Evolutionary conservation across 2,329 filamentous ascomycete genomes (phyloP), one percentile per base, ranked within the genome.

Genomic region (Fusarium sp.): DNA sequence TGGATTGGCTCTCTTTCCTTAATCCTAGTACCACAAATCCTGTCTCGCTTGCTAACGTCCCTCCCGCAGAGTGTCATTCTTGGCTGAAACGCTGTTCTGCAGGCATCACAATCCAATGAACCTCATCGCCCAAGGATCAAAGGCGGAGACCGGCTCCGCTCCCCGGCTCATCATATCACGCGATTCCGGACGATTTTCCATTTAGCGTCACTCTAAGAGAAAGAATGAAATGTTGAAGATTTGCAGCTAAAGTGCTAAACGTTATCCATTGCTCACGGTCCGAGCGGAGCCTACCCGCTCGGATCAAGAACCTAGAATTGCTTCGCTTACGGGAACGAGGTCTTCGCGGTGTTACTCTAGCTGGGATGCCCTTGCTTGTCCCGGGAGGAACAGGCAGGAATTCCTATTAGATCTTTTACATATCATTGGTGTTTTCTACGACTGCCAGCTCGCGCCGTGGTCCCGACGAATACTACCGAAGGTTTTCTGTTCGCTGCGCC

Each of bases 51-150:
- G 36, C 23, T 46, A 36, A 24, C 28, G 34, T 14, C 4, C 26
- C 38, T 36, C 52, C 38, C 32, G 32, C n/a, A 34, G 15, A 15
- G 34, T 36, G 17, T 36, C 34, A 36, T 9, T 21, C 57, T 60
- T 60, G 55, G 55, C 55, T 60, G 54, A 60, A 61, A 61, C 55
- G 8, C n/a, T 19, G 26, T 28, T 15, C 10, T n/a, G 2, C 46
- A 52, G 14, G 21, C 40, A 38, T 32, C 15, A 23, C 20, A 15
- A n/a, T 38, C 44, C 56, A 44, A 44, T n/a, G 10, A 47, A 11
- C 17, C 21, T 19, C 8, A 26, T 28, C 21, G 21, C 17, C 48
- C 34, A 36, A n/a, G 34, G 34, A n/a, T n/a, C n/a, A 10, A 7
- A n/a, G 10, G 17, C 34, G 34, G 34, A 19, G 34, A 36, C 34